These are phyloP conservation scores for Paxillus involutus DNA, from an alignment of 768 basidiomycete genomes.

Conservation along the genomic window DNA sequence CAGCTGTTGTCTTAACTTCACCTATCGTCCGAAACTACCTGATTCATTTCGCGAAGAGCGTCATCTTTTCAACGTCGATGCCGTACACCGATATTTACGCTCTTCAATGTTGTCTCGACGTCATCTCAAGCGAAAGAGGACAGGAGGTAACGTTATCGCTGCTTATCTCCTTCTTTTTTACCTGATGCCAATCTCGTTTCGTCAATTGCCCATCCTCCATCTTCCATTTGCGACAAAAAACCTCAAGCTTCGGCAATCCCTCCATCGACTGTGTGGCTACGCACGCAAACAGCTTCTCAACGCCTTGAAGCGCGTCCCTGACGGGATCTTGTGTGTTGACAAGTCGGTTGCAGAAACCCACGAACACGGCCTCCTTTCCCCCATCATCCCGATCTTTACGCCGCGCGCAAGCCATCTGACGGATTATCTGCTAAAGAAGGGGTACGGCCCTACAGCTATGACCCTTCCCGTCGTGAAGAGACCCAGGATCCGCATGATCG, in stretches of 20 bases:
- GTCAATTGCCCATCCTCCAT: no score
- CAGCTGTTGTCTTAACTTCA: conserved; percentile 20
- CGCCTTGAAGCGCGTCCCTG: conserved; percentile 10
- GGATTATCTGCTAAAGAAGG: conserved; percentile 13
- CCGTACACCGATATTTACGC: conserved; percentile 20
- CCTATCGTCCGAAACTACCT: conserved; percentile 16
- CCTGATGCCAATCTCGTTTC: no score
- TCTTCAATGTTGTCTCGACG: conserved; percentile 42
- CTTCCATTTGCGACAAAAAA: no score
- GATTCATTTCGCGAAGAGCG: conserved; percentile 17
- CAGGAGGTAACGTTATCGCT: conserved; percentile 16
- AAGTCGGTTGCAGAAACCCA: not conserved
- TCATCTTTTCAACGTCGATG: conserved; percentile 23
- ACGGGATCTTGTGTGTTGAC: conserved; percentile 3
- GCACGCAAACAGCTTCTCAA: conserved; percentile 7
- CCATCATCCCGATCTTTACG: conserved; percentile 20
- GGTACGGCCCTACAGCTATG: conserved; percentile 8
- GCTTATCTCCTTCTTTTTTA: not conserved
- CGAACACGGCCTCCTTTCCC: conserved; percentile 11
- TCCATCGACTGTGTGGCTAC: conserved; percentile 12
- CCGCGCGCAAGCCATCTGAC: conserved; percentile 9
- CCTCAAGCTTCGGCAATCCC: conserved; percentile 1
- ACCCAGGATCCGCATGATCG: conserved; percentile 15
- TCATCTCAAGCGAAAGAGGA: conserved; percentile 12
- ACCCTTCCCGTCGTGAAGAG: conserved; percentile 16